phyloP scores from a whole-genome alignment of 768 basidiomycete genomes.

The Psilocybe tampanensis region DNA sequence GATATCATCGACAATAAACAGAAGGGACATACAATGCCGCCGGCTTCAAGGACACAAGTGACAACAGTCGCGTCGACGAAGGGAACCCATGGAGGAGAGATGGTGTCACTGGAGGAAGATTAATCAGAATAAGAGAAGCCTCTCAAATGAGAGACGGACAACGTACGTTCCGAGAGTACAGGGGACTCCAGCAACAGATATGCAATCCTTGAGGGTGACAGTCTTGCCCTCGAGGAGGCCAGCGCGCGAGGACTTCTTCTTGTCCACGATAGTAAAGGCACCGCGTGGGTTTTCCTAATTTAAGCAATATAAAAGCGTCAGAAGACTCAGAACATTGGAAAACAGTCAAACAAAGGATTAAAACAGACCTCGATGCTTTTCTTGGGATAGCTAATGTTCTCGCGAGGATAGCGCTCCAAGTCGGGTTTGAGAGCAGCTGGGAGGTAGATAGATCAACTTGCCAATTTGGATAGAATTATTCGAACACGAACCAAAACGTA shows the following conservation, averaged over 20 bases:
- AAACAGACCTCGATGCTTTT: slow-evolving; percentile 10
- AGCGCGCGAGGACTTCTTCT: slow-evolving; percentile 14
- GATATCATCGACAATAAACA: not conserved
- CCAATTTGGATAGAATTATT: not conserved
- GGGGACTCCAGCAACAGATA: slow-evolving; percentile 42
- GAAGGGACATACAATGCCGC: slow-evolving; percentile 28
- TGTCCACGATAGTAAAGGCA: slow-evolving; percentile 31
- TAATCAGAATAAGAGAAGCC: not conserved
- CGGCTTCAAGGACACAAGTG: slow-evolving; percentile 43
- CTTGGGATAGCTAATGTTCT: slow-evolving; percentile 19
- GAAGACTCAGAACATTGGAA: no score
- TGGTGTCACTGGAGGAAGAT: slow-evolving; percentile 27
- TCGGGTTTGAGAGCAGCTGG: slow-evolving; percentile 18
- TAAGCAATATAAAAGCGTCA: no score
- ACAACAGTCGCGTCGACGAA: slow-evolving; percentile 44
- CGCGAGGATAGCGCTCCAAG: slow-evolving; percentile 21
- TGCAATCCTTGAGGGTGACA: slow-evolving; percentile 45
- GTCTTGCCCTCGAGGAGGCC: slow-evolving; percentile 38
- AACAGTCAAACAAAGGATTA: not conserved
- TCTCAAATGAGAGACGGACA: no score
- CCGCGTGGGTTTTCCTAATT: slow-evolving; percentile 32
- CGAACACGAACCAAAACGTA: not conserved
- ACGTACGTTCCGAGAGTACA: slow-evolving; percentile 40
- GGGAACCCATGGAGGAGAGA: slow-evolving; percentile 25
- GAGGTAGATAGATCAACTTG: slow-evolving; percentile 7